Conservation (phyloP, 169 alveolate species). For the Blepharisma undulans region DNA sequence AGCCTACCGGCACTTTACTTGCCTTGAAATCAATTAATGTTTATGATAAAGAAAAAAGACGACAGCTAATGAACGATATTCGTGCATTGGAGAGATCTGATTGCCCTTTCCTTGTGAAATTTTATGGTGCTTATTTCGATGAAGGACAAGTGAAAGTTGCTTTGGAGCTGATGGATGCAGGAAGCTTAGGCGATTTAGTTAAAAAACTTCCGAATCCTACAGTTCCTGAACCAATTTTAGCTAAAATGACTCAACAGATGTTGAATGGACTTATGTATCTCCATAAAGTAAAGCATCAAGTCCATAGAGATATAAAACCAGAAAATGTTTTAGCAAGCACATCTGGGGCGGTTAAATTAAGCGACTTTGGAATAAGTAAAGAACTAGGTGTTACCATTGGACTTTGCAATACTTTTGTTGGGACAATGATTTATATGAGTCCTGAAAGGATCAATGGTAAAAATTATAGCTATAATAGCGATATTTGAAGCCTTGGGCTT, state of each 20-base stretch:
- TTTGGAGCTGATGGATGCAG: conserved; percentile 89
- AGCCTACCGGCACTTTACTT: neutral
- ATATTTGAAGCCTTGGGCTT: conserved; percentile 88
- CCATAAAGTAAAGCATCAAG: conserved; percentile 75
- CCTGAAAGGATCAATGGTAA: conserved; percentile 89
- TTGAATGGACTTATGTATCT: conserved; percentile 77
- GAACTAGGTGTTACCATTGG: conserved; percentile 73
- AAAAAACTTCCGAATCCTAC: conserved; percentile 58
- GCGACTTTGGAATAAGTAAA: conserved; percentile 91
- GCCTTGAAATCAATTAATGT: conserved; percentile 61
- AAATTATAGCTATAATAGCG: conserved; percentile 77
- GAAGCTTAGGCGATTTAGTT: conserved; percentile 78
- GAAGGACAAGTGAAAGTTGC: conserved; percentile 86
- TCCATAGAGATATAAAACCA: conserved; percentile 91
- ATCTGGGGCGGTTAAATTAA: conserved; percentile 80
- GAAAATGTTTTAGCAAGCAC: conserved; percentile 82
- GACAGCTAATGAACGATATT: conserved; percentile 82
- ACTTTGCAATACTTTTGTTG: conserved; percentile 81
- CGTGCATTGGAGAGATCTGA: conserved; percentile 64
- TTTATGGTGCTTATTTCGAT: conserved; percentile 87
- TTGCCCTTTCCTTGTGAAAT: conserved; percentile 74
- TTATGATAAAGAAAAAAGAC: conserved; percentile 81
- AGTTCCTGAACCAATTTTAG: conserved; percentile 72
- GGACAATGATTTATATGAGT: conserved; percentile 84
- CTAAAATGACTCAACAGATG: conserved; percentile 55